A percentile compares a stretch with the other conserved stretches of the same genome.
Conservation (phyloP, 2,329 filamentous ascomycete genomes). For the Apiospora arundinis region DNA sequence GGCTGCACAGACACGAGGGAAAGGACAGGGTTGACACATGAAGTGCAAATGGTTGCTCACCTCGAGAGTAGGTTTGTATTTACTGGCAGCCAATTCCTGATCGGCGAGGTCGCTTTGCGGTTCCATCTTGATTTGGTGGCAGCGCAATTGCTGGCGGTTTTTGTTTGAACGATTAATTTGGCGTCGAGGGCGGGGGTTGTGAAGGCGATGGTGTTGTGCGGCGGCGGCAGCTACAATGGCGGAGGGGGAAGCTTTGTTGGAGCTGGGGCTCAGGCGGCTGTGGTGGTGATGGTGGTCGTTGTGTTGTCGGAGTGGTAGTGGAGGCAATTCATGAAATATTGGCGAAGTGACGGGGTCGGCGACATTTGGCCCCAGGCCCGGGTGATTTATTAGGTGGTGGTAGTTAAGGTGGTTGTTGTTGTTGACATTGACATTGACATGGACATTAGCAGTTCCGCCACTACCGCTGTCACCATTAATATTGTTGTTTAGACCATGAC, state of each 20-base stretch:
- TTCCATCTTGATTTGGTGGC: conserved; percentile 46
- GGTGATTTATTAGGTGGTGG: conserved; percentile 1
- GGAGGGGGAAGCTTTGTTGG: conserved; percentile 9
- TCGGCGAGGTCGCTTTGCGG: conserved; percentile 53
- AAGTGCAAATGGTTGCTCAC: conserved; percentile 47
- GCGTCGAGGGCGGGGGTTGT: conserved; percentile 1
- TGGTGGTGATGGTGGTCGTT: conserved; percentile 25
- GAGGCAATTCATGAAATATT: conserved; percentile 30
- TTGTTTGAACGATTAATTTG: background rate
- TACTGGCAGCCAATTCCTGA: conserved; percentile 65
- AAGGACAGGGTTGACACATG: background rate
- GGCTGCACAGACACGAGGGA: background rate
- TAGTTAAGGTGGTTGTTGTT: background rate
- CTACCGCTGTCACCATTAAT: background rate
- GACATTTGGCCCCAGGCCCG: conserved; percentile 23
- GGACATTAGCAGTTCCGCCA: background rate
- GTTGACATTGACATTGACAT: background rate
- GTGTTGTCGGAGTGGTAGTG: conserved; percentile 21
- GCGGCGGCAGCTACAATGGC: background rate
- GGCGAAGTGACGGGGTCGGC: conserved; percentile 34
- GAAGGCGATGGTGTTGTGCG: background rate
- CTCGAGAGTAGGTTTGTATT: conserved; percentile 63
- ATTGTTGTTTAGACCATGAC: no score
- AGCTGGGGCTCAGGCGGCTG: conserved; percentile 25
- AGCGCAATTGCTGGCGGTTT: conserved; percentile 19